phyloP scores from a whole-genome alignment of 129 eudicot species.

The Helianthus tuberosus region DNA sequence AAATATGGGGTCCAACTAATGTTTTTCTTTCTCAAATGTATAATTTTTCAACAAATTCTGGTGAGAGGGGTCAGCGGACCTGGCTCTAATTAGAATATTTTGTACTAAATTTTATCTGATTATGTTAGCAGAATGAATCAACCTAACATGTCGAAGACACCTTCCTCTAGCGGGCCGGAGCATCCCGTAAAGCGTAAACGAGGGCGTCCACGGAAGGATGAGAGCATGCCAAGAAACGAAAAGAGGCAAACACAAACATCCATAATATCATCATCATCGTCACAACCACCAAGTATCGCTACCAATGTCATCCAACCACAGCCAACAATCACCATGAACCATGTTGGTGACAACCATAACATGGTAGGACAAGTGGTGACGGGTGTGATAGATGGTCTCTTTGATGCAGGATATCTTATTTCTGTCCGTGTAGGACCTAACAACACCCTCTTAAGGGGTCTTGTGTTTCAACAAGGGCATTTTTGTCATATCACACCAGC shows the following conservation, averaged over 20 bases:
- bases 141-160: slow-evolving; percentile 31
- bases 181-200: slow-evolving; percentile 73
- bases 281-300: slow-evolving; percentile 1
- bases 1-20: no score
- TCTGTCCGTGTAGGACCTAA: slow-evolving; percentile 56
- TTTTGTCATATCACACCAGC: slow-evolving; percentile 57
- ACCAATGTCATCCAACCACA: neutral
- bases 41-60: no score
- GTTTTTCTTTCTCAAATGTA: no score
- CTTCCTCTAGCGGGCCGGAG: slow-evolving; percentile 31
- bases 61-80: no score
- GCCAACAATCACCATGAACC: neutral
- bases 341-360: slow-evolving; percentile 29
- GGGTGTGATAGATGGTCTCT: slow-evolving; percentile 74
- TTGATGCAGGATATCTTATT: slow-evolving; percentile 80
- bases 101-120: slow-evolving; percentile 1
- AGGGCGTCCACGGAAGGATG: slow-evolving; percentile 91
- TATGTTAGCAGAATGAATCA: slow-evolving; percentile 37
- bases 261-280: slow-evolving; percentile 20
- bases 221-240: slow-evolving; percentile 34
- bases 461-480: slow-evolving; percentile 61
- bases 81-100: neutral
- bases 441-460: slow-evolving; percentile 56
- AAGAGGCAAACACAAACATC: slow-evolving; percentile 27
- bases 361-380: slow-evolving; percentile 61